Base-by-base conservation (phyloP, 768 basidiomycete species). In the Lanmaoa pseudosensibilis region DNA sequence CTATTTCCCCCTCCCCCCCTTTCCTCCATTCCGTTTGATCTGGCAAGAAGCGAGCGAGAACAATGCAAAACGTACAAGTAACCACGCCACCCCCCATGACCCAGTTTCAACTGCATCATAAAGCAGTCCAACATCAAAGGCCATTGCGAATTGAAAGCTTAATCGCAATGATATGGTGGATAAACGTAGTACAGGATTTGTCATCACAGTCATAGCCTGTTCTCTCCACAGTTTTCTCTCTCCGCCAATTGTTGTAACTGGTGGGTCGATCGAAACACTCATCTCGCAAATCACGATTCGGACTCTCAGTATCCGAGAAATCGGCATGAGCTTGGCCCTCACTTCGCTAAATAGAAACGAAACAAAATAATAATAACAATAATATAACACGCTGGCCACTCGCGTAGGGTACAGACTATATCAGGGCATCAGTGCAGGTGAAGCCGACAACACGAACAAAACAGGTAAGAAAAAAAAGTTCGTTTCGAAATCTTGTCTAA, bases 241-340 rank as follows among this genome's bases (percentile, higher is more conserved):
- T 19, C 46, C 21, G 21, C 46, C 30, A 32, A 46, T 10, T 36
- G 46, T 36, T n/a, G 38, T 39, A n/a, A 36, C 40, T 23, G 58
- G 50, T 30, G 9, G 45, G 56, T 27, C 33, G 44, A 59, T 38
- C 16, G 46, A 34, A 37, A 38, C 54, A n/a, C 36, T 7, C 7
- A 38, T 38, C 37, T 18, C n/a, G 39, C 54, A 36, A 39, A 56
- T 47, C 37, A 51, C 47, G 54, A 50, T 50, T n/a, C n/a, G 40
- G 15, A 25, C 23, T 37, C 37, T 21, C 41, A 21, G 12, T 23
- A 25, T 36, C 54, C 46, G 54, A 19, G 18, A 15, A 10, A 37
- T 39, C 57, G 59, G 60, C 16, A 3, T 59, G 65, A 66, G 66
- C 32, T 33, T 56, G 9, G 46, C 57, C 32, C 66, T 53, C 66